These are phyloP conservation scores for Crithidia expoeki DNA, from an alignment of 208 protist species.

Conservation along the genomic window DNA sequence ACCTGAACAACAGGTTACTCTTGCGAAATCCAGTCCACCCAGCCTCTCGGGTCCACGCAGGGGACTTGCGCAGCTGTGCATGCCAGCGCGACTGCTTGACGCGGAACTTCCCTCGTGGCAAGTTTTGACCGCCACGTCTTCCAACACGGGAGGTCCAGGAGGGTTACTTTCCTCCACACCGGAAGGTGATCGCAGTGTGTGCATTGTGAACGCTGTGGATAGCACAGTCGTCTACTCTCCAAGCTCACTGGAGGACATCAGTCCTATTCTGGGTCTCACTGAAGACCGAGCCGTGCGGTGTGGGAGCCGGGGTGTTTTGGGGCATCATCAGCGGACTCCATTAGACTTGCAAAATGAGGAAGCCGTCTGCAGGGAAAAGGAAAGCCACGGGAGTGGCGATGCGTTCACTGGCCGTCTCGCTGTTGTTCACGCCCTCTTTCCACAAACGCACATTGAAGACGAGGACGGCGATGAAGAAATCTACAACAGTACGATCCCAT, in stretches of 20 bases:
- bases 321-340: neutral
- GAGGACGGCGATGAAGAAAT: neutral
- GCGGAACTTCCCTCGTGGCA: neutral
- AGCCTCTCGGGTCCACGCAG: neutral
- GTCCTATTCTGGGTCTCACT: constrained; percentile 25
- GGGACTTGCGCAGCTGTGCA: constrained; percentile 3
- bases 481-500: too few species aligned
- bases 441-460: neutral
- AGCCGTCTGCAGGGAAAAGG: too few species aligned
- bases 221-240: constrained; percentile 20
- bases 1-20: too few species aligned
- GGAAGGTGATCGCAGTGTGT: neutral
- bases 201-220: constrained; percentile 20
- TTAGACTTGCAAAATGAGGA: constrained; percentile 13
- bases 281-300: constrained; percentile 4
- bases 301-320: neutral
- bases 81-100: constrained; percentile 7
- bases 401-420: neutral
- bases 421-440: neutral
- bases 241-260: constrained; percentile 30
- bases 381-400: neutral
- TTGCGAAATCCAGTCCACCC: neutral
- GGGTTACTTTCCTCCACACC: neutral
- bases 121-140: neutral
- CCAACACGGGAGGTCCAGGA: neutral